Percentiles rank a stretch among this genome's conserved stretches.
These are phyloP conservation scores for Calonectria henricotiae DNA, from an alignment of 2,329 filamentous ascomycete species.

Conservation along the genomic window DNA sequence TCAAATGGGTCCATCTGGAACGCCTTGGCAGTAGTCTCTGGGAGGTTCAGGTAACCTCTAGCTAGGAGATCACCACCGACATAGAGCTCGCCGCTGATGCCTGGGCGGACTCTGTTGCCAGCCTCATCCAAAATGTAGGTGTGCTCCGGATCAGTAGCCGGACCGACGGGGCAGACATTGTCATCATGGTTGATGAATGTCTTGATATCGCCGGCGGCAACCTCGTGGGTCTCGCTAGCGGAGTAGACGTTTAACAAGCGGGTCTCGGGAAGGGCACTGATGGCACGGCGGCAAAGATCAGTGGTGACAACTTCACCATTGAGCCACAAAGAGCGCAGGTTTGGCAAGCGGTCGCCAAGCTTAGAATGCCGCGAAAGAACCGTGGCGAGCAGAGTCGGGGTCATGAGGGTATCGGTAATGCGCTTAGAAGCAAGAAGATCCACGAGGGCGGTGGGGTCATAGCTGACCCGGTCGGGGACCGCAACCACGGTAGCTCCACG, in stretches of 20 bases:
- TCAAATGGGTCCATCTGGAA: slow-evolving; percentile 80
- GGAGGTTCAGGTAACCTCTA: slow-evolving; percentile 84
- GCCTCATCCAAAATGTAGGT: slow-evolving; percentile 82
- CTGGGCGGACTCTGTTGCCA: slow-evolving; percentile 75
- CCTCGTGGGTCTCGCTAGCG: slow-evolving; percentile 86
- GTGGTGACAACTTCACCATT: slow-evolving; percentile 89
- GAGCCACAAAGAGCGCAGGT: slow-evolving; percentile 82
- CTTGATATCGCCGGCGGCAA: slow-evolving; percentile 82
- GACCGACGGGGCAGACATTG: slow-evolving; percentile 82
- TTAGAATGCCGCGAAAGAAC: slow-evolving; percentile 80
- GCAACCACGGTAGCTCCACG: slow-evolving; percentile 84
- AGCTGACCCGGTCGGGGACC: slow-evolving; percentile 83
- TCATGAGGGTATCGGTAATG: slow-evolving; percentile 88
- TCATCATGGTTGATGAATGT: slow-evolving; percentile 77
- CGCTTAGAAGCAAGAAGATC: slow-evolving; percentile 77
- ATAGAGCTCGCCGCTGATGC: slow-evolving; percentile 80
- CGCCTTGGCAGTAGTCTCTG: slow-evolving; percentile 82
- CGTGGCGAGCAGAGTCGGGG: slow-evolving; percentile 83
- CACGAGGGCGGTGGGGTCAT: slow-evolving; percentile 82
- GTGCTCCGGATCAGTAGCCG: slow-evolving; percentile 77
- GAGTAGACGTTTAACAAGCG: slow-evolving; percentile 87
- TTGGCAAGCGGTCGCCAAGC: slow-evolving; percentile 75
- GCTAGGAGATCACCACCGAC: slow-evolving; percentile 83
- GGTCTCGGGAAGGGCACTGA: slow-evolving; percentile 78
- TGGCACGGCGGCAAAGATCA: slow-evolving; percentile 79